A percentile compares a stretch with the other conserved stretches of the same genome.
phyloP scores from a whole-genome alignment of 306 rosid genomes.

The Urtica urens region DNA sequence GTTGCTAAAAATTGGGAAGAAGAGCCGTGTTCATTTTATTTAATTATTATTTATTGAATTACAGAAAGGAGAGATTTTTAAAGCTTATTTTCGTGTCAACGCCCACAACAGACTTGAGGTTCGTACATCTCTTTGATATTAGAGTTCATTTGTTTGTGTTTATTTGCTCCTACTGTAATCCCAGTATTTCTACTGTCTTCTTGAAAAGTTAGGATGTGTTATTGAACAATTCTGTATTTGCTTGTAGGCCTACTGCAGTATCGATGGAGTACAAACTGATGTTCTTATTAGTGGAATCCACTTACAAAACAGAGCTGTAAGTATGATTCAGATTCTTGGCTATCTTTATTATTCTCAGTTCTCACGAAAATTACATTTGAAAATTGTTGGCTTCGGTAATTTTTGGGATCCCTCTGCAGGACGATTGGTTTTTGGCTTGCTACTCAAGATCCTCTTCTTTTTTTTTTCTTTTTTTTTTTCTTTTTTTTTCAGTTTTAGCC shows the following conservation, averaged over 20 bases:
- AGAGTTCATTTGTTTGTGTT: background rate
- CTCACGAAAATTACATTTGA: too few relatives aligned
- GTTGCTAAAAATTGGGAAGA: background rate
- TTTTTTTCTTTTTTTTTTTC: too few relatives aligned
- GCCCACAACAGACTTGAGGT: constrained; percentile 82
- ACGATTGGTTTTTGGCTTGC: too few relatives aligned
- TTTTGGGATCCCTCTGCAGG: too few relatives aligned
- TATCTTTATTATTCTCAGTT: too few relatives aligned
- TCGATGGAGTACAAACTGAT: constrained; percentile 74
- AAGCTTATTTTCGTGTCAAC: constrained; percentile 67
- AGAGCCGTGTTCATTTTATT: background rate
- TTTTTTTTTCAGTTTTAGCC: too few relatives aligned
- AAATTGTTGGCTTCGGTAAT: too few relatives aligned
- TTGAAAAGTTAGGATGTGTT: constrained; percentile 1
- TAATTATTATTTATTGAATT: constrained; percentile 17
- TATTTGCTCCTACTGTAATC: background rate
- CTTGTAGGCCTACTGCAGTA: constrained; percentile 70
- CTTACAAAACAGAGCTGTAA: constrained; percentile 93
- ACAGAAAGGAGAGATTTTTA: constrained; percentile 71
- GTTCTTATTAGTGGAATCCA: constrained; percentile 50
- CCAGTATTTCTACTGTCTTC: background rate
- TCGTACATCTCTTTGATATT: constrained; percentile 6
- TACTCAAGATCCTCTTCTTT: too few relatives aligned
- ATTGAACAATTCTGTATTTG: background rate
- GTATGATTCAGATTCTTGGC: too few relatives aligned